Conservation (phyloP, 768 basidiomycete species). For the Hygrophorus pudorinus region DNA sequence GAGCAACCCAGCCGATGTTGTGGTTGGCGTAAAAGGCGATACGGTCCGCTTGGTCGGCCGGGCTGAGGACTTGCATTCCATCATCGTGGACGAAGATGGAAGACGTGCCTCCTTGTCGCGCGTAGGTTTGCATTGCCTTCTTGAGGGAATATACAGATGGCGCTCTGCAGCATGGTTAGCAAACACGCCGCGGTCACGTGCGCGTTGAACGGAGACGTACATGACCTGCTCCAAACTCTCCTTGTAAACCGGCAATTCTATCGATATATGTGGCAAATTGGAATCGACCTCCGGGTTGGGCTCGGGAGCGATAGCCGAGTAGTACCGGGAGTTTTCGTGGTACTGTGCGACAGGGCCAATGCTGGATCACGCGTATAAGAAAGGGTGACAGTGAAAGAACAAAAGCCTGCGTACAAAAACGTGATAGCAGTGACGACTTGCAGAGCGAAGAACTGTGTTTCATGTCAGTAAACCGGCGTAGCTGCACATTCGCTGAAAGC, state of each 20-base stretch:
- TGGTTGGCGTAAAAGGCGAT: slow-evolving; percentile 68
- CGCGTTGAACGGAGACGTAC: slow-evolving; percentile 32
- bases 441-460: slow-evolving; percentile 56
- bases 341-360: slow-evolving; percentile 83
- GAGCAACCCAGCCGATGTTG: slow-evolving; percentile 77
- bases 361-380: slow-evolving; percentile 23
- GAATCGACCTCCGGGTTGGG: slow-evolving; percentile 55
- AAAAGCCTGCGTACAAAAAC: slow-evolving; percentile 42
- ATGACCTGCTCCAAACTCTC: slow-evolving; percentile 76
- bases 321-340: slow-evolving; percentile 73
- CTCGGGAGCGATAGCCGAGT: slow-evolving; percentile 59
- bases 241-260: slow-evolving; percentile 86
- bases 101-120: slow-evolving; percentile 79
- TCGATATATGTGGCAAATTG: slow-evolving; percentile 61
- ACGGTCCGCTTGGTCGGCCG: slow-evolving; percentile 57
- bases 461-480: slow-evolving; percentile 1
- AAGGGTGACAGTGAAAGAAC: neutral
- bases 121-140: slow-evolving; percentile 84
- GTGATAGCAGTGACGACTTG: slow-evolving; percentile 55
- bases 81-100: slow-evolving; percentile 78
- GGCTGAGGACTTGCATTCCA: slow-evolving; percentile 59
- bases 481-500: slow-evolving; percentile 13
- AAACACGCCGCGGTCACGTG: too few species aligned
- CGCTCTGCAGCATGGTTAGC: slow-evolving; percentile 29
- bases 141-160: slow-evolving; percentile 72